Percentiles rank a stretch among this genome's conserved stretches.
Conservation (phyloP, 306 rosid species). For the Rosa persica region DNA sequence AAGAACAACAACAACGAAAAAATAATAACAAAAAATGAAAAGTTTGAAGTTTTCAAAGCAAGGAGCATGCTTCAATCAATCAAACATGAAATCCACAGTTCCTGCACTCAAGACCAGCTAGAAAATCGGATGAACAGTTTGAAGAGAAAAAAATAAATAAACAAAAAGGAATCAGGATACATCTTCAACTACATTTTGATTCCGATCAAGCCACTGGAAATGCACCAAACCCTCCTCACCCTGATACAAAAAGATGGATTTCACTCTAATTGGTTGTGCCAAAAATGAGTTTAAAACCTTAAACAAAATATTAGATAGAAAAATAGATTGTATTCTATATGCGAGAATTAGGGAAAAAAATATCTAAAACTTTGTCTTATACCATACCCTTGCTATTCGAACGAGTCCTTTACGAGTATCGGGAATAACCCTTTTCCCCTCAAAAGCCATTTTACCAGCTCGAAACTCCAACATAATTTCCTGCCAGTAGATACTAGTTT, state of each 20-base stretch:
- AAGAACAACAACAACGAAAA: not conserved
- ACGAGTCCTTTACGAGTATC: slow-evolving; percentile 83
- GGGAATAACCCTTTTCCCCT: slow-evolving; percentile 72
- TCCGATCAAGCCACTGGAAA: slow-evolving; percentile 94
- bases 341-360: not conserved
- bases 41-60: not conserved
- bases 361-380: not conserved
- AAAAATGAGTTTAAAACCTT: not conserved
- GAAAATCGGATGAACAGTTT: not conserved
- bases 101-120: not conserved
- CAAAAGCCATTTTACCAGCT: slow-evolving; percentile 85
- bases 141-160: not conserved
- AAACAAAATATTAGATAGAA: slow-evolving; percentile 12
- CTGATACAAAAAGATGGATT: slow-evolving; percentile 39
- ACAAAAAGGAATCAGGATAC: slow-evolving; percentile 60
- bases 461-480: slow-evolving; percentile 85
- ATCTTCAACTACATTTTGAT: slow-evolving; percentile 72
- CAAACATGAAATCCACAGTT: not conserved
- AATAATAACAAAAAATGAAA: too few species aligned
- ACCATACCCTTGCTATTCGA: slow-evolving; percentile 81
- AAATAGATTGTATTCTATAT: not conserved
- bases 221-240: slow-evolving; percentile 91
- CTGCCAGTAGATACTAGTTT: slow-evolving; percentile 40
- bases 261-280: slow-evolving; percentile 1
- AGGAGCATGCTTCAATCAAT: not conserved